Conservation (phyloP, 2,329 filamentous ascomycete genomes). For the Raffaelea albimanens region DNA sequence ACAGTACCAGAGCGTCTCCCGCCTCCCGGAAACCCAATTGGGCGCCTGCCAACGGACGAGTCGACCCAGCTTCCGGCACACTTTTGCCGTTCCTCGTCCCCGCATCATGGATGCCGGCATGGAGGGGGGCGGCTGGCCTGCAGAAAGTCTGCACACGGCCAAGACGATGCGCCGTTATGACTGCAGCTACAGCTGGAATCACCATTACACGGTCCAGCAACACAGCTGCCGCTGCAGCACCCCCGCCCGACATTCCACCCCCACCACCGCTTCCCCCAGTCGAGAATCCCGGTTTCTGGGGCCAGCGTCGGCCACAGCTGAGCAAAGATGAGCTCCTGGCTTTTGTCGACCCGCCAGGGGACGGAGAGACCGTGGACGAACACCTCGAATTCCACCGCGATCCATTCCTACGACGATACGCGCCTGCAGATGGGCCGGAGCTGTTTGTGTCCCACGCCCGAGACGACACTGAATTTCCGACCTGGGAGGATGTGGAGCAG, state of each 20-base stretch:
- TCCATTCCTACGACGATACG: slow-evolving; percentile 45
- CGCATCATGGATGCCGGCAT: slow-evolving; percentile 1
- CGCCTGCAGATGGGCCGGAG: slow-evolving; percentile 36
- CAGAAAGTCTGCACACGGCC: no score
- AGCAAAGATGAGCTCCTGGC: slow-evolving; percentile 38
- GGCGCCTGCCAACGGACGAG: background rate
- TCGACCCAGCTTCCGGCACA: slow-evolving; percentile 12
- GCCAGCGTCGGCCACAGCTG: slow-evolving; percentile 3
- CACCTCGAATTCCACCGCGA: slow-evolving; percentile 42
- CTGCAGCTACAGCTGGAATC: no score
- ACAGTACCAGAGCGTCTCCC: background rate
- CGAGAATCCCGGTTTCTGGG: slow-evolving; percentile 1
- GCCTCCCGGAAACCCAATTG: background rate
- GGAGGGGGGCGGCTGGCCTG: no score
- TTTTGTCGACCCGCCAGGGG: slow-evolving; percentile 41
- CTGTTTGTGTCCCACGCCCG: slow-evolving; percentile 39
- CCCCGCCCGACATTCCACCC: background rate
- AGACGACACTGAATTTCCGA: slow-evolving; percentile 39
- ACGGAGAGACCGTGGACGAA: slow-evolving; percentile 39
- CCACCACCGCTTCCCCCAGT: background rate
- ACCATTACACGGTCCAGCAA: no score
- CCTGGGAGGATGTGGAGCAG: slow-evolving; percentile 27
- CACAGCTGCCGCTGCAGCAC: no score
- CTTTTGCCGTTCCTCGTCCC: slow-evolving; percentile 11
- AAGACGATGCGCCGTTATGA: no score